Evolutionary conservation across 768 basidiomycete species (phyloP).

Genomic region (Lactifluus hygrophoroides): DNA sequence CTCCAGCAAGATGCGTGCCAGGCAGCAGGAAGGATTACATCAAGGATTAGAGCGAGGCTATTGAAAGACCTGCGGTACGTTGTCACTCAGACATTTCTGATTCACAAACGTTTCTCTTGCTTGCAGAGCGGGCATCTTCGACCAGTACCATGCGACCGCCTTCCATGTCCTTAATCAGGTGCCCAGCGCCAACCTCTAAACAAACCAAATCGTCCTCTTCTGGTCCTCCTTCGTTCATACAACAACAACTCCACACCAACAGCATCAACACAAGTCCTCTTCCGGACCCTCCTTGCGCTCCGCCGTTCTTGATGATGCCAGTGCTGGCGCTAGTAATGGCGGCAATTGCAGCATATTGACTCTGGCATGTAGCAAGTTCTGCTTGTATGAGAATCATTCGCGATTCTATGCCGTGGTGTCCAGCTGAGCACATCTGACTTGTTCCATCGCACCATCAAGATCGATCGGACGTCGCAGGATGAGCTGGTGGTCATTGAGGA

Average conservation of each 20-base stretch:
- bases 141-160: no score
- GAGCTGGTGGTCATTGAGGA: constrained; percentile 79
- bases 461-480: constrained; percentile 76
- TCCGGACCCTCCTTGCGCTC: neutral
- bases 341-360: neutral
- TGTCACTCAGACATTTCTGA: no score
- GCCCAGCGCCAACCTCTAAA: neutral
- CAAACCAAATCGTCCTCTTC: neutral
- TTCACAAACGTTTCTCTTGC: no score
- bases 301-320: neutral
- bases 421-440: constrained; percentile 81
- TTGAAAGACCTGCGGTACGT: no score
- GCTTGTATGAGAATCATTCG: constrained; percentile 85
- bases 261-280: neutral
- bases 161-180: no score
- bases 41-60: no score
- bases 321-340: neutral
- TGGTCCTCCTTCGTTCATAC: neutral
- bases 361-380: constrained; percentile 65
- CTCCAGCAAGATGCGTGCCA: no score
- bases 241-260: neutral
- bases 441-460: constrained; percentile 84
- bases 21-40: no score
- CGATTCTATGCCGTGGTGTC: constrained; percentile 91
- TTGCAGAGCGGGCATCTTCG: no score